Evolutionary conservation across 2,329 filamentous ascomycete species (phyloP).

Genomic region (Drechmeria coniospora): DNA sequence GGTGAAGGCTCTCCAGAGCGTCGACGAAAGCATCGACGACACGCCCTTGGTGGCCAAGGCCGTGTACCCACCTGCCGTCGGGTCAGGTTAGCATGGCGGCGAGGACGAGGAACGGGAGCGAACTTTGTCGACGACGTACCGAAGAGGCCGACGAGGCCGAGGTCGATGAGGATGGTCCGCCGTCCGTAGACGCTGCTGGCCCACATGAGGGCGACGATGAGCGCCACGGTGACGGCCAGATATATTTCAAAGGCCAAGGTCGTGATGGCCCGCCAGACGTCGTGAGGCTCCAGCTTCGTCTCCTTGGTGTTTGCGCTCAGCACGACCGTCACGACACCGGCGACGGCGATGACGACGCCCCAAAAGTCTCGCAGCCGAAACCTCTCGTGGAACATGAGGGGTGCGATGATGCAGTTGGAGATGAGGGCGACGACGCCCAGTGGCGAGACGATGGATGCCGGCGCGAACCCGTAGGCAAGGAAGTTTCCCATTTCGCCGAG

Average conservation of each 20-base stretch:
- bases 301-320: constrained; percentile 81
- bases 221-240: constrained; percentile 53
- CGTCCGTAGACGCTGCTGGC: constrained; percentile 72
- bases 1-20: constrained; percentile 72
- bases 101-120: not conserved
- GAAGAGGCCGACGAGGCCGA: constrained; percentile 85
- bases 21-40: constrained; percentile 85
- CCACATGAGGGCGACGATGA: constrained; percentile 69
- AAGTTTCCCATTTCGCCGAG: constrained; percentile 93
- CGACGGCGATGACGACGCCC: constrained; percentile 77
- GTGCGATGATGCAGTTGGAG: constrained; percentile 93
- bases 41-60: constrained; percentile 92
- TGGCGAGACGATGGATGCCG: constrained; percentile 91
- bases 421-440: constrained; percentile 92
- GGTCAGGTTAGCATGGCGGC: not conserved
- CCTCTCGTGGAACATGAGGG: constrained; percentile 79
- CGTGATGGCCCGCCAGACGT: constrained; percentile 81
- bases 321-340: constrained; percentile 81
- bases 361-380: constrained; percentile 76
- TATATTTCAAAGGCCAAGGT: constrained; percentile 86
- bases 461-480: constrained; percentile 91
- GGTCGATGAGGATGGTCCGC: constrained; percentile 75
- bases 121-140: constrained; percentile 47
- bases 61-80: constrained; percentile 70
- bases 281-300: constrained; percentile 76